These are phyloP conservation scores for Ephemerocybe angulata DNA, from an alignment of 768 basidiomycete species.

Conservation along the genomic window DNA sequence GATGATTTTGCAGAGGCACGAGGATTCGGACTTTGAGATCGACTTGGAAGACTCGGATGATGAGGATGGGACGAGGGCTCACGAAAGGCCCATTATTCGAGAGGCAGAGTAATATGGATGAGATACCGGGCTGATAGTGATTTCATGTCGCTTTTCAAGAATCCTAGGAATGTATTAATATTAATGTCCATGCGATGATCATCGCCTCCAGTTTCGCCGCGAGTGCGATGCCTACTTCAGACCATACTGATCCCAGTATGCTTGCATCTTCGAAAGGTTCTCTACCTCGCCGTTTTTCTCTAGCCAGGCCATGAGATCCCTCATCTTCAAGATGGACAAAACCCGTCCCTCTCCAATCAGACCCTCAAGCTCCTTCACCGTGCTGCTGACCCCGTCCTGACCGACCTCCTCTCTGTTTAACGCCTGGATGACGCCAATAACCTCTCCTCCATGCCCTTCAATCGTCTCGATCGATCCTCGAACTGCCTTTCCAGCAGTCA, in stretches of 20 bases:
- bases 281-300: constrained; percentile 61
- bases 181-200: too few species aligned
- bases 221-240: constrained; percentile 41
- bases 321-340: constrained; percentile 77
- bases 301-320: constrained; percentile 82
- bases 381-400: constrained; percentile 60
- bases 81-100: constrained; percentile 29
- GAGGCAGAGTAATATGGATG: constrained; percentile 32
- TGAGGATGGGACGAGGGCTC: constrained; percentile 21
- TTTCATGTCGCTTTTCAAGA: too few species aligned
- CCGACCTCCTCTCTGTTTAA: constrained; percentile 88
- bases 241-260: constrained; percentile 74
- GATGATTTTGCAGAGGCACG: constrained; percentile 29
- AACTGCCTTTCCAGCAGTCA: constrained; percentile 89
- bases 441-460: constrained; percentile 61
- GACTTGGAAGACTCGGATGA: constrained; percentile 21
- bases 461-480: constrained; percentile 80
- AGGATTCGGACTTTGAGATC: constrained; percentile 24
- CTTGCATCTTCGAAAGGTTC: constrained; percentile 68
- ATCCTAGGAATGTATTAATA: too few species aligned
- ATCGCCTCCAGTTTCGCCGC: background rate
- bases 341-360: constrained; percentile 72
- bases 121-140: too few species aligned
- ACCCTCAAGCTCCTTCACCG: constrained; percentile 78
- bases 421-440: constrained; percentile 85